A percentile compares a stretch with the other conserved stretches of the same genome.
Conservation (phyloP, 768 basidiomycete species). For the Rhizopogon vinicolor region DNA sequence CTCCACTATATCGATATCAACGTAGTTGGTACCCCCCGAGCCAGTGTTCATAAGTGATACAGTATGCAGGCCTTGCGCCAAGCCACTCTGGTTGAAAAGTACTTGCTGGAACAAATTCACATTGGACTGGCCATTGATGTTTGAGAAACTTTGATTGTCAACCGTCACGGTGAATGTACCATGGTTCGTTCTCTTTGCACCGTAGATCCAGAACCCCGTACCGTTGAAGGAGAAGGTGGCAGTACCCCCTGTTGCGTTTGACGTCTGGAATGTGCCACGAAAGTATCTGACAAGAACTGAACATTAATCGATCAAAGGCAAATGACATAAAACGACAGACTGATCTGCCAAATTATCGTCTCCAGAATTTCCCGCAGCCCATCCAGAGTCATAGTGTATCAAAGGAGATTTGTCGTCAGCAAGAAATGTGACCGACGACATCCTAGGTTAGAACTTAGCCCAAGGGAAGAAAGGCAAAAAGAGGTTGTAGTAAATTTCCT, state of each 20-base stretch:
- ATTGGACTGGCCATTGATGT: conserved; percentile 22
- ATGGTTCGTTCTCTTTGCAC: conserved; percentile 44
- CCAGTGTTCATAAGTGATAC: conserved; percentile 30
- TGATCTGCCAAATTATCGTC: conserved; percentile 9
- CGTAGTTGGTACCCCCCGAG: conserved; percentile 19
- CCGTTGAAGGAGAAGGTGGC: conserved; percentile 45
- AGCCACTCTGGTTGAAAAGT: conserved; percentile 32
- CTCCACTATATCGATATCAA: conserved; percentile 47
- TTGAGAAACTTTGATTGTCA: conserved; percentile 28
- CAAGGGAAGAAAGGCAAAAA: neutral
- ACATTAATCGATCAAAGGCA: neutral
- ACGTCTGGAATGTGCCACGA: conserved; percentile 35
- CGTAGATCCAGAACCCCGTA: conserved; percentile 44
- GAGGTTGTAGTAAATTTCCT: neutral
- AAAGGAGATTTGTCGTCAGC: conserved; percentile 30
- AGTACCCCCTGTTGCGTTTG: conserved; percentile 28
- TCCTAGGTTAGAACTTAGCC: neutral
- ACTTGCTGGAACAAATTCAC: conserved; percentile 32
- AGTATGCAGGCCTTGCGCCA: conserved; percentile 32
- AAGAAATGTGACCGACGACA: conserved; percentile 21
- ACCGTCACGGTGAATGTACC: conserved; percentile 40
- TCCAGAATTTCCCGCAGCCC: conserved; percentile 13
- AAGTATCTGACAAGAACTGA: conserved; percentile 27
- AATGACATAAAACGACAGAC: conserved; percentile 6
- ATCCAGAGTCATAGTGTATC: conserved; percentile 21